These are phyloP conservation scores for Colletotrichum lini DNA, from an alignment of 2,329 filamentous ascomycete species.

Conservation along the genomic window DNA sequence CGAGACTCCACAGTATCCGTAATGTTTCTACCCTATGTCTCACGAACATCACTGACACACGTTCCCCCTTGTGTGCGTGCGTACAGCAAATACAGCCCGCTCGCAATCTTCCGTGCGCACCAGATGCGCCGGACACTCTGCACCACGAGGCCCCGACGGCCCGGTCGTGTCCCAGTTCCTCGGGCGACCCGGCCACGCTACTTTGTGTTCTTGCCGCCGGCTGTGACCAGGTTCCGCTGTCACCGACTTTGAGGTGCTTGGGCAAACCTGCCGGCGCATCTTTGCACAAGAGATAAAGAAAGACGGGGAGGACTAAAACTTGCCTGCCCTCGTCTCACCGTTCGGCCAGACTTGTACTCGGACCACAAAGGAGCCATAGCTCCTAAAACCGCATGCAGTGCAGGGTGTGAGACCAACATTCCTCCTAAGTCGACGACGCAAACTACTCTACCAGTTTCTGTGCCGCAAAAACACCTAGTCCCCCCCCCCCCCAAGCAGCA, in stretches of 20 bases:
- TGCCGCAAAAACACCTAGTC: not conserved
- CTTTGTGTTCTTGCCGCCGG: constrained; percentile 4
- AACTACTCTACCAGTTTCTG: not conserved
- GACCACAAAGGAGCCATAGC: not conserved
- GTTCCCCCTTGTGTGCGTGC: constrained; percentile 4
- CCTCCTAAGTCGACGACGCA: not conserved
- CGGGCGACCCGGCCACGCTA: constrained; percentile 23
- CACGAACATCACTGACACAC: not conserved
- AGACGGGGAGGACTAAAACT: not conserved
- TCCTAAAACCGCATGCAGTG: too few species aligned
- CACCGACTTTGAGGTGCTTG: constrained; percentile 4
- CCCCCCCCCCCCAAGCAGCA: not conserved
- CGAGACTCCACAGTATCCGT: too few species aligned
- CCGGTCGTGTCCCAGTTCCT: constrained; percentile 18
- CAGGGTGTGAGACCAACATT: not conserved
- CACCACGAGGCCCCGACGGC: constrained; percentile 16
- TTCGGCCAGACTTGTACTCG: not conserved
- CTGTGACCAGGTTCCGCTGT: constrained; percentile 36
- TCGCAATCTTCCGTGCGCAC: not conserved
- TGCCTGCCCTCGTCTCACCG: not conserved
- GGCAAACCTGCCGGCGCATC: constrained; percentile 1
- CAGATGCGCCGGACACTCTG: not conserved
- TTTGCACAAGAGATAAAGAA: not conserved
- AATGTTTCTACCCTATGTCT: too few species aligned
- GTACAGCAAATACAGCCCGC: not conserved